Evolutionary conservation across 805 yeast genomes (phyloP).

Genomic region (Nakazawaea anatomiae): DNA sequence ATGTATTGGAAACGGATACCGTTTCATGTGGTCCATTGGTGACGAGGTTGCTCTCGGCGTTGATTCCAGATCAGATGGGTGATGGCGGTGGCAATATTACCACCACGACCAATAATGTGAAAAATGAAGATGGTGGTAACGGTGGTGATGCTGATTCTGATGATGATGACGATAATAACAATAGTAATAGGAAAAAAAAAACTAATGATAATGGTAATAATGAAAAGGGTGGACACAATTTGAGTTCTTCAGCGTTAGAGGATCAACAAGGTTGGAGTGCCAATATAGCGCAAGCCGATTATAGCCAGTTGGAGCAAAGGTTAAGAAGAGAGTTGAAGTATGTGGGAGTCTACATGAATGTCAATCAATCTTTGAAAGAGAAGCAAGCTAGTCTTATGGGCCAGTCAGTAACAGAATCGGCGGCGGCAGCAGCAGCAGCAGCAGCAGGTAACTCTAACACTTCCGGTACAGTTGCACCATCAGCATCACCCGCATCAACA

Average conservation of each 20-base stretch:
- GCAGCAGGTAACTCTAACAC: too few relatives aligned
- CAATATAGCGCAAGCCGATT: conserved; percentile 49
- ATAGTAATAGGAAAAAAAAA: background rate
- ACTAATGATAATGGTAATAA: conserved; percentile 12
- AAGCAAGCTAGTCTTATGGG: conserved; percentile 21
- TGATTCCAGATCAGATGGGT: conserved; percentile 42
- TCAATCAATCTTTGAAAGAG: conserved; percentile 31
- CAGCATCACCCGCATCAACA: too few relatives aligned
- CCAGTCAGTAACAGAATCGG: background rate
- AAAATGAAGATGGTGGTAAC: conserved; percentile 13
- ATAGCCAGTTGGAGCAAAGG: conserved; percentile 78
- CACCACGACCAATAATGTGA: conserved; percentile 4
- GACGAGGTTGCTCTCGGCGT: conserved; percentile 75
- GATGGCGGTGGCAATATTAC: background rate
- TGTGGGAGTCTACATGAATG: conserved; percentile 83
- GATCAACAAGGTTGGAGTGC: conserved; percentile 45
- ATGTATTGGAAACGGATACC: conserved; percentile 60
- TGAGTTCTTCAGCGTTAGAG: conserved; percentile 21
- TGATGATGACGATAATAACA: conserved; percentile 14
- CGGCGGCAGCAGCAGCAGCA: too few relatives aligned
- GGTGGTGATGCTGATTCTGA: conserved; percentile 13
- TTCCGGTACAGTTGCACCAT: too few relatives aligned
- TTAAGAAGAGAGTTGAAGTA: conserved; percentile 81
- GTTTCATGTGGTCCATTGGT: conserved; percentile 90
- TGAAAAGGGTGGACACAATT: conserved; percentile 16